phyloP scores from a whole-genome alignment of 768 basidiomycete genomes.

The Termitomyces sp. region DNA sequence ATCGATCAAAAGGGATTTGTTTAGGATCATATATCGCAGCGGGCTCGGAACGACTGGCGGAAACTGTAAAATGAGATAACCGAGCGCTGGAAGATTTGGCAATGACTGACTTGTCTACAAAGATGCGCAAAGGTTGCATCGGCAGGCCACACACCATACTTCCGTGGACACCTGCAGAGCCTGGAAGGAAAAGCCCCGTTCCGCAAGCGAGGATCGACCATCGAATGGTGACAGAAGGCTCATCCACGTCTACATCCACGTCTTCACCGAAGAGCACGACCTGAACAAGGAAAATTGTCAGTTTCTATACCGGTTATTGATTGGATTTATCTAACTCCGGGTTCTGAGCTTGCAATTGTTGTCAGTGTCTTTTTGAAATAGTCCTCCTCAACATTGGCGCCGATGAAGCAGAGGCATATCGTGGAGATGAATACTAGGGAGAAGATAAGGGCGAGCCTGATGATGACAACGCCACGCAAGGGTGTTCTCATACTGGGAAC shows the following conservation, averaged over 20 bases:
- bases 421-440: neutral
- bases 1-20: neutral
- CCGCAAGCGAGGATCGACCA: constrained; percentile 57
- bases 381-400: neutral
- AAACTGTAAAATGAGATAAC: neutral
- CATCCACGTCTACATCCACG: constrained; percentile 55
- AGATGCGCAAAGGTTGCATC: neutral
- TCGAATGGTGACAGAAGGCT: constrained; percentile 49
- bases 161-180: neutral
- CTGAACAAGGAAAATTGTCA: constrained; percentile 21
- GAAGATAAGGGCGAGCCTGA: neutral
- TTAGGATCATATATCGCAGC: neutral
- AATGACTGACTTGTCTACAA: neutral
- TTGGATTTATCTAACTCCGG: neutral
- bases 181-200: constrained; percentile 11
- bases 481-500: no score
- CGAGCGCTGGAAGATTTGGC: neutral
- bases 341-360: neutral
- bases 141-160: neutral
- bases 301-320: neutral
- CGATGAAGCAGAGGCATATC: neutral
- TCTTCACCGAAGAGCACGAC: constrained; percentile 52
- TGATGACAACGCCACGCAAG: neutral
- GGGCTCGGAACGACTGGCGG: neutral
- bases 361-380: neutral